Percentiles rank a stretch among this genome's conserved stretches.
phyloP scores from a whole-genome alignment of 164 flowering plant genomes.

The Annona cherimola region DNA sequence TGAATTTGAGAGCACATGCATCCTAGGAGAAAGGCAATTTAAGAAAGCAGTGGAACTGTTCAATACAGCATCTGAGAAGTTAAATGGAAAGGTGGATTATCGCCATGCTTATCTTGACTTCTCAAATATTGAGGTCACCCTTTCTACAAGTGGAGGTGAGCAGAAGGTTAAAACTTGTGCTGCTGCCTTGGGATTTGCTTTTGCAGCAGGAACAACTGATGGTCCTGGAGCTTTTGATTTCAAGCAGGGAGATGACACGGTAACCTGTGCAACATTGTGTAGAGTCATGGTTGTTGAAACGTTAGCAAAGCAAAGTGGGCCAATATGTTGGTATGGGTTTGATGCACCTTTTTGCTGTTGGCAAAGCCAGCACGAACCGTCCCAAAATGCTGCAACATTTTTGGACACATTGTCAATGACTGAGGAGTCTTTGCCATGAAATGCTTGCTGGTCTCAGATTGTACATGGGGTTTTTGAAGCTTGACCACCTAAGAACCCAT shows the following conservation, averaged over 20 bases:
- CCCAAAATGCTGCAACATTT: no score
- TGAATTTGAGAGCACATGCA: constrained; percentile 95
- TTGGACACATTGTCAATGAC: no score
- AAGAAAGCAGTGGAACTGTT: constrained; percentile 76
- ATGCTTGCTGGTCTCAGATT: no score
- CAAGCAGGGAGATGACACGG: constrained; percentile 89
- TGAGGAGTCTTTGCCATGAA: no score
- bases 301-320: no score
- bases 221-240: constrained; percentile 99
- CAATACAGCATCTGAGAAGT: constrained; percentile 64
- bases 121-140: constrained; percentile 72
- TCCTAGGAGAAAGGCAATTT: constrained; percentile 89
- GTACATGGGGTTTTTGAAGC: not conserved
- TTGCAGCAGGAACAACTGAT: constrained; percentile 99
- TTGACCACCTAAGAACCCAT: not conserved
- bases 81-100: constrained; percentile 76
- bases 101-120: constrained; percentile 75
- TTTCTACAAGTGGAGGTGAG: constrained; percentile 50
- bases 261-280: constrained; percentile 13
- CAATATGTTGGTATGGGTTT: no score
- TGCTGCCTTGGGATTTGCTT: constrained; percentile 96
- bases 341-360: no score
- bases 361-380: no score
- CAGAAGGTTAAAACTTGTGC: constrained; percentile 83
- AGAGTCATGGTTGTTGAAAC: not conserved